Evolutionary conservation across 768 basidiomycete genomes (phyloP).

Genomic region (Boletus vinaceobasis): DNA sequence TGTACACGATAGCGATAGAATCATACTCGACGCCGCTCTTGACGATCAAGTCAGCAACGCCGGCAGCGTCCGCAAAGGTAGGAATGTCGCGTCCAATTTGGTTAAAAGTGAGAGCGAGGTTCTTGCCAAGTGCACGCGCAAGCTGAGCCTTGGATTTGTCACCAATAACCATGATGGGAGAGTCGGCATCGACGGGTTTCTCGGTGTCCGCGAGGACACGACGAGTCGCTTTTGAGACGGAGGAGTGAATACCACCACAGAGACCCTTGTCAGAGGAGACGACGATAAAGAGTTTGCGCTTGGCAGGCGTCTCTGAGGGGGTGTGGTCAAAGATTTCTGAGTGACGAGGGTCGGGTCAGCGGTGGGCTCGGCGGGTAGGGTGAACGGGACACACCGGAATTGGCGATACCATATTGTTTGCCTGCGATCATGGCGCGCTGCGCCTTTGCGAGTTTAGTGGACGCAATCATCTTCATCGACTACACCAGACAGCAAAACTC

Average conservation of each 20-base stretch:
- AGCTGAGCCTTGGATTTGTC: constrained; percentile 98
- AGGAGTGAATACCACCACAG: constrained; percentile 99
- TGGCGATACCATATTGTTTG: constrained; percentile 90
- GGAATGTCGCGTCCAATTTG: constrained; percentile 97
- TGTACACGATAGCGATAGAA: constrained; percentile 75
- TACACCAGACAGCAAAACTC: constrained; percentile 29
- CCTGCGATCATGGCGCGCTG: constrained; percentile 90
- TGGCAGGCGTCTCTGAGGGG: constrained; percentile 59
- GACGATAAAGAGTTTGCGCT: constrained; percentile 88
- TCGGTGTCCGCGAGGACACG: constrained; percentile 56
- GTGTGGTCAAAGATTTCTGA: constrained; percentile 87
- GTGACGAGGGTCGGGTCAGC: constrained; percentile 10
- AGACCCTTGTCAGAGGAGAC: constrained; percentile 98
- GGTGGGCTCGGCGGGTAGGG: background rate
- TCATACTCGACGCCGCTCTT: constrained; percentile 86
- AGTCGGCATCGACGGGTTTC: constrained; percentile 50
- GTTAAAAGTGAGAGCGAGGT: constrained; percentile 87
- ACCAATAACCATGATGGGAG: constrained; percentile 82
- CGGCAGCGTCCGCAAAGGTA: constrained; percentile 93
- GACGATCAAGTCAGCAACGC: constrained; percentile 89
- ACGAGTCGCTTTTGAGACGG: constrained; percentile 87
- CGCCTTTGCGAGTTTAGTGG: constrained; percentile 93
- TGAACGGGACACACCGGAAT: constrained; percentile 57
- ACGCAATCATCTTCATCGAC: constrained; percentile 99
- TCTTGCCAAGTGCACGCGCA: constrained; percentile 55